phyloP scores from a whole-genome alignment of 2,329 filamentous ascomycete species.

The Talaromyces sp. region DNA sequence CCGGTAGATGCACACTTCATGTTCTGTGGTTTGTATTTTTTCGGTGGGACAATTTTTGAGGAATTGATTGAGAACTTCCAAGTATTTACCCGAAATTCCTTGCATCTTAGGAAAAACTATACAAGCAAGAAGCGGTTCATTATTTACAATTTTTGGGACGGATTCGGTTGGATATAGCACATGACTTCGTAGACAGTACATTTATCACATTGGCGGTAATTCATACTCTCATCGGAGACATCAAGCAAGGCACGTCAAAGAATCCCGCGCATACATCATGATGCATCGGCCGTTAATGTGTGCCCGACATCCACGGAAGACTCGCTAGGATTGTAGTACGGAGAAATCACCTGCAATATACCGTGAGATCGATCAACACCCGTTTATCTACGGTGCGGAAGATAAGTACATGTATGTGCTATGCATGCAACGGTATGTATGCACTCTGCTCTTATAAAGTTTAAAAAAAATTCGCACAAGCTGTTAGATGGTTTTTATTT shows the following conservation, averaged over 20 bases:
- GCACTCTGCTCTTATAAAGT: neutral
- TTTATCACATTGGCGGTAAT: neutral
- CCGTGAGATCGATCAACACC: neutral
- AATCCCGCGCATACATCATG: neutral
- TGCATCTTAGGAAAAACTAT: neutral
- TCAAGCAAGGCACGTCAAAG: neutral
- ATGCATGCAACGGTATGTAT: neutral
- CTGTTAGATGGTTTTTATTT: neutral
- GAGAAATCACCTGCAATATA: neutral
- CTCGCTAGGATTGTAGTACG: neutral
- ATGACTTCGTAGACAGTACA: neutral
- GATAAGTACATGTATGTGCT: neutral
- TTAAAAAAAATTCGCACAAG: neutral
- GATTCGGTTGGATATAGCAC: neutral
- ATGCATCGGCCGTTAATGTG: neutral
- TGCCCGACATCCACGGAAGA: neutral
- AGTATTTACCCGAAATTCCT: neutral
- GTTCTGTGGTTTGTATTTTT: neutral
- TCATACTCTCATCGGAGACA: neutral
- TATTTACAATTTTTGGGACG: too few relatives aligned
- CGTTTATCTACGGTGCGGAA: neutral
- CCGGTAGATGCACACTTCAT: neutral
- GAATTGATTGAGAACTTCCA: neutral
- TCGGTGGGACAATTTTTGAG: neutral
- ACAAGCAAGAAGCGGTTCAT: neutral